These are phyloP conservation scores for Taphrina pruni DNA, from an alignment of 1,139 yeast genomes.

Conservation along the genomic window DNA sequence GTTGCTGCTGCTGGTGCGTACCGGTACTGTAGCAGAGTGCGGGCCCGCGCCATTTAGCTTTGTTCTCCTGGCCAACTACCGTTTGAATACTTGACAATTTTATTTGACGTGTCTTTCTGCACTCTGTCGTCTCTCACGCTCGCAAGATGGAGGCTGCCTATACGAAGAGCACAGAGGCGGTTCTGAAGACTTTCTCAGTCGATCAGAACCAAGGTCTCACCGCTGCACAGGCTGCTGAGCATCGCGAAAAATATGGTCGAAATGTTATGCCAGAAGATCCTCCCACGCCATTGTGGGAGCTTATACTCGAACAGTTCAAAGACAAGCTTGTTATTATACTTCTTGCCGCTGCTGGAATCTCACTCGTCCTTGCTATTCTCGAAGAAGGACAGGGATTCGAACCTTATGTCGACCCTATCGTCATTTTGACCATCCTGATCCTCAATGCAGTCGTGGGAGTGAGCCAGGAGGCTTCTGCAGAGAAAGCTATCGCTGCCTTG, in stretches of 20 bases:
- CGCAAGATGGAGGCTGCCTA: slow-evolving; percentile 48
- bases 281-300: slow-evolving; percentile 52
- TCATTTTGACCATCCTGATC: slow-evolving; percentile 53
- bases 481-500: slow-evolving; percentile 54
- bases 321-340: slow-evolving; percentile 54
- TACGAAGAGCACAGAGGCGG: slow-evolving; percentile 47
- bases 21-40: background rate
- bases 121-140: background rate
- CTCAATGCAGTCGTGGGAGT: slow-evolving; percentile 57
- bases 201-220: slow-evolving; percentile 48
- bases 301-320: slow-evolving; percentile 53
- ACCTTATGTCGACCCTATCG: slow-evolving; percentile 54
- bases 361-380: slow-evolving; percentile 52
- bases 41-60: background rate
- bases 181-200: slow-evolving; percentile 47
- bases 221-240: slow-evolving; percentile 46
- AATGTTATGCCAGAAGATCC: slow-evolving; percentile 52
- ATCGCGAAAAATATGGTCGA: slow-evolving; percentile 48
- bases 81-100: too few species aligned
- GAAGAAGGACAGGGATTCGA: slow-evolving; percentile 52
- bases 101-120: background rate
- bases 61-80: too few species aligned
- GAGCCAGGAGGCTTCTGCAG: slow-evolving; percentile 56
- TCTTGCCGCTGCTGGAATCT: slow-evolving; percentile 54
- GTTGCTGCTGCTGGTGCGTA: background rate